Evolutionary conservation across 2,329 filamentous ascomycete species (phyloP).

Genomic region (Cladophialophora psammophila): DNA sequence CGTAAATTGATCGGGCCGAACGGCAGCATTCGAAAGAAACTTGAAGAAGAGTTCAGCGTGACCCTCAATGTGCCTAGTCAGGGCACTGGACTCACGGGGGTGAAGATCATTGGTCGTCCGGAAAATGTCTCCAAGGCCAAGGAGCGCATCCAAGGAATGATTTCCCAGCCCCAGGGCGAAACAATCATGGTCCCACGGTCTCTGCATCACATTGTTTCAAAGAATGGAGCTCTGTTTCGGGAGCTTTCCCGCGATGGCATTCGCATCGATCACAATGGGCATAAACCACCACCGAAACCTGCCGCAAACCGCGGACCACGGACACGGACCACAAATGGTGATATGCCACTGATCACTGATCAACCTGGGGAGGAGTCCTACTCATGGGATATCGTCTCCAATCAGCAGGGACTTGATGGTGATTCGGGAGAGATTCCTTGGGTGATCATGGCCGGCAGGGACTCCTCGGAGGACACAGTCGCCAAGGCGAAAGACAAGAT

Average conservation of each 20-base stretch:
- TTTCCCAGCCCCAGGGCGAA: slow-evolving; percentile 88
- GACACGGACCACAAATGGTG: slow-evolving; percentile 62
- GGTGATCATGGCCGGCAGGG: slow-evolving; percentile 75
- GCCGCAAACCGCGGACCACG: slow-evolving; percentile 53
- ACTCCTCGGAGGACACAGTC: slow-evolving; percentile 71
- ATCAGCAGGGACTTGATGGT: slow-evolving; percentile 34
- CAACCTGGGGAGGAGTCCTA: slow-evolving; percentile 72
- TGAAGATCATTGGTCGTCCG: slow-evolving; percentile 83
- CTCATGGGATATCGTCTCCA: slow-evolving; percentile 78
- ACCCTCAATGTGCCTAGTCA: slow-evolving; percentile 91
- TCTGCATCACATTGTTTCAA: slow-evolving; percentile 82
- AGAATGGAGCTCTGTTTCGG: slow-evolving; percentile 93
- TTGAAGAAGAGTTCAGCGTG: slow-evolving; percentile 87
- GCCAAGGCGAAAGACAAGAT: slow-evolving; percentile 81
- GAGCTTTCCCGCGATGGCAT: slow-evolving; percentile 86
- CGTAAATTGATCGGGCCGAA: slow-evolving; percentile 88
- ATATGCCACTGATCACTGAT: slow-evolving; percentile 88
- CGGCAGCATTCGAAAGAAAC: slow-evolving; percentile 81
- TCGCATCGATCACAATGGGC: slow-evolving; percentile 87
- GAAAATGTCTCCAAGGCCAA: slow-evolving; percentile 84
- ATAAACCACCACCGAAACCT: slow-evolving; percentile 75
- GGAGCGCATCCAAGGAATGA: slow-evolving; percentile 77
- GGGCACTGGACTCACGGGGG: slow-evolving; percentile 79
- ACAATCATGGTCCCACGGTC: slow-evolving; percentile 82
- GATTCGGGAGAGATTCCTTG: slow-evolving; percentile 68